A percentile compares a stretch with the other conserved stretches of the same genome.
These are phyloP conservation scores for Circinella minor DNA, from an alignment of 371 early-diverging fungal genomes.

Conservation along the genomic window DNA sequence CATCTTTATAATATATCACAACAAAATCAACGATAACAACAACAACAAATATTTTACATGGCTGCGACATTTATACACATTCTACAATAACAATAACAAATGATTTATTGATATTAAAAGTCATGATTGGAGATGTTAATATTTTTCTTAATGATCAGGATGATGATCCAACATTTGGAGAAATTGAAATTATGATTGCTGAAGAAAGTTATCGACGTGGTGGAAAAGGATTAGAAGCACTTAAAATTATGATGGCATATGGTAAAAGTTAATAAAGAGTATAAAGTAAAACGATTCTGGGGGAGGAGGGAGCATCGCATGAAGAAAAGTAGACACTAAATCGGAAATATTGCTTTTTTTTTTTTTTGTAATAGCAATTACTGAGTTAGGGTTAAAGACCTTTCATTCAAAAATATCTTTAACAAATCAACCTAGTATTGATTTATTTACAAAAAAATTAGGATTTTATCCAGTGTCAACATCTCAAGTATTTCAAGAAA, in stretches of 20 bases:
- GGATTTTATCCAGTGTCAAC: constrained; percentile 69
- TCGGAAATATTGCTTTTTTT: background rate
- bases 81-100: too few relatives aligned
- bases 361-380: constrained; percentile 35
- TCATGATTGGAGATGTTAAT: constrained; percentile 94
- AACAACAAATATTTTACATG: too few relatives aligned
- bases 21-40: too few relatives aligned
- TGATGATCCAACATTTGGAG: constrained; percentile 72
- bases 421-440: constrained; percentile 72
- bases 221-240: constrained; percentile 76
- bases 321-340: background rate
- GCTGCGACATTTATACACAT: too few relatives aligned
- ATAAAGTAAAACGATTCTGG: too few relatives aligned
- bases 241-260: constrained; percentile 84
- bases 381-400: constrained; percentile 59
- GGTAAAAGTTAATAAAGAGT: constrained; percentile 33
- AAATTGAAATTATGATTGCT: constrained; percentile 95
- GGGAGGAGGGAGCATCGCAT: too few relatives aligned
- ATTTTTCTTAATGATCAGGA: constrained; percentile 87
- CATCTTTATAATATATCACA: constrained; percentile 23
- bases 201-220: constrained; percentile 67
- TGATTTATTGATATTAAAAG: background rate
- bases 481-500: constrained; percentile 78
- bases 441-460: constrained; percentile 72
- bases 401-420: constrained; percentile 84